Conservation (phyloP, 371 early-diverging fungal species). For the Mortierella sp. region DNA sequence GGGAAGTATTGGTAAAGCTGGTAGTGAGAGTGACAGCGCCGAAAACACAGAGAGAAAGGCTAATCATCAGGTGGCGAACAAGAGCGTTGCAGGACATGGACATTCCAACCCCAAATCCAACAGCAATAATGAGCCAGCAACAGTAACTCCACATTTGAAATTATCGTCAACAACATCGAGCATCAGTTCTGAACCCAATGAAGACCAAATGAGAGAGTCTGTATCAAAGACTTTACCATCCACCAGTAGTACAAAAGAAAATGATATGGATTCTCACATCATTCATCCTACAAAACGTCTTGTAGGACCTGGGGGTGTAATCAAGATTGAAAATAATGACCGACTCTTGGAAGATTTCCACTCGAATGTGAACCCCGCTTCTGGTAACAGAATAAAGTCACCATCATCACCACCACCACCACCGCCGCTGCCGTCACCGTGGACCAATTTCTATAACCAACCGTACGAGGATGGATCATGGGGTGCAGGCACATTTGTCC, state of each 20-base stretch:
- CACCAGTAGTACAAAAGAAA: background rate
- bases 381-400: background rate
- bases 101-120: background rate
- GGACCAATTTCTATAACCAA: constrained; percentile 29
- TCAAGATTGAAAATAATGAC: background rate
- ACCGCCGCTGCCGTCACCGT: background rate
- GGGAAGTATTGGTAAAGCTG: background rate
- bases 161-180: background rate
- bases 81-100: too few species aligned
- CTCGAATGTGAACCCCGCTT: background rate
- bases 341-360: background rate
- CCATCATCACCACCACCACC: background rate
- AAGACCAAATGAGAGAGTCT: background rate
- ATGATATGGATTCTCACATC: background rate
- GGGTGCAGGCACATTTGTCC: constrained; percentile 43
- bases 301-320: background rate
- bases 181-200: too few species aligned
- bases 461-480: constrained; percentile 43
- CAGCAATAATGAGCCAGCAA: too few species aligned
- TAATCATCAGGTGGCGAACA: too few species aligned
- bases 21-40: background rate
- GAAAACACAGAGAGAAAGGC: background rate
- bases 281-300: background rate
- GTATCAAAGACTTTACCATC: background rate
- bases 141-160: background rate